These are phyloP conservation scores for Tulasnella calospora DNA, from an alignment of 768 basidiomycete genomes.

Conservation along the genomic window DNA sequence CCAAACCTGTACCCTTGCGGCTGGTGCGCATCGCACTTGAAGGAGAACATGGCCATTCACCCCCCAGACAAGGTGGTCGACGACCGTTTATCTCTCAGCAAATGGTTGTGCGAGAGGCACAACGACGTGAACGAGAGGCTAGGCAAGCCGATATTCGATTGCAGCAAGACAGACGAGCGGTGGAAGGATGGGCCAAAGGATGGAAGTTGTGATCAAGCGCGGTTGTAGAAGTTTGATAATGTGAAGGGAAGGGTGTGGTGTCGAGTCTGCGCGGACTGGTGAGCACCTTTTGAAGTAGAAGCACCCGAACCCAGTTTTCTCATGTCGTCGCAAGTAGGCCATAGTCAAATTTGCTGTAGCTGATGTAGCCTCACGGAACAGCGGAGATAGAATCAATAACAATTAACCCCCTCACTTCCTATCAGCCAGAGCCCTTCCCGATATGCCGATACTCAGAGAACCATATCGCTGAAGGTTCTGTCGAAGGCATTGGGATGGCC, in stretches of 20 bases:
- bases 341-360: neutral
- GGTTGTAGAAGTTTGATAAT: neutral
- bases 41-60: slow-evolving; percentile 55
- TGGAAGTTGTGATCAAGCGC: slow-evolving; percentile 72
- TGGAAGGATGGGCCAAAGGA: slow-evolving; percentile 90
- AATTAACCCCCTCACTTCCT: neutral
- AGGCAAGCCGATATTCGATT: slow-evolving; percentile 81
- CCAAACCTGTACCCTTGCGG: slow-evolving; percentile 85
- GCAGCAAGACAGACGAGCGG: slow-evolving; percentile 70
- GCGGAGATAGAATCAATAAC: neutral
- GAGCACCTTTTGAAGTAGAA: neutral
- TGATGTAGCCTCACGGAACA: neutral
- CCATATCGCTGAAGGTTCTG: neutral
- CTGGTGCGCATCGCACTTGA: slow-evolving; percentile 80
- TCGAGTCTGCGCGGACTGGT: neutral
- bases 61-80: slow-evolving; percentile 68
- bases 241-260: neutral
- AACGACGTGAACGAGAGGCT: slow-evolving; percentile 87
- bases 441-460: neutral
- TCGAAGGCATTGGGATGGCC: neutral
- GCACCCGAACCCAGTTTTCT: neutral
- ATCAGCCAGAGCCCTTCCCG: neutral
- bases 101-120: slow-evolving; percentile 88
- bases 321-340: neutral
- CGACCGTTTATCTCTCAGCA: slow-evolving; percentile 58